Evolutionary conservation across 2,329 filamentous ascomycete genomes (phyloP), one percentile per base, ranked within the genome.

Genomic region (Knufia fluminis): DNA sequence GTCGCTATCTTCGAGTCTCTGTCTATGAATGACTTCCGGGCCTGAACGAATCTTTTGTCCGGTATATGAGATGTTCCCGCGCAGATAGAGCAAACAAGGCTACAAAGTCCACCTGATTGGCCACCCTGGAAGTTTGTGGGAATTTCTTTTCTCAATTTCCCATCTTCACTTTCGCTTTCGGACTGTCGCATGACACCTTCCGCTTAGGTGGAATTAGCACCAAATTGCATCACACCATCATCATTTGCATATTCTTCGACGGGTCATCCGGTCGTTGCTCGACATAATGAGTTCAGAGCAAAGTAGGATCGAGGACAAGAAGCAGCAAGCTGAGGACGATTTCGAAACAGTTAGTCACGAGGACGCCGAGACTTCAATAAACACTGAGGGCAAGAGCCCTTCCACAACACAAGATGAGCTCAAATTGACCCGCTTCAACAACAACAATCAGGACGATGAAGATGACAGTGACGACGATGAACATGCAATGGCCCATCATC

Each of bases 331-430:
- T 45, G 58, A 59, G 41, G 58, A 58, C 38, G 58, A 57, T 38
- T 59, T 58, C 31, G 51, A 57, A 24, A 55, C 53, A 39, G 55
- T 58, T 43, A 56, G 54, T 17, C 52, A 56, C 53, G 55, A 51
- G 44, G 58, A 57, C 46, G 49, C 54, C 50, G 54, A 57, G 43
- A 57, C 56, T 52, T 50, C 44, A 49, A 52, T 52, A n/a, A 36
- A 28, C 17, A 24, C 17, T 16, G 24, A 43, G 17, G 35, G 16
- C 38, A 32, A 22, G 48, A 59, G 26, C 50, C 31, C 19, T 26
- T 47, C 32, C 20, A 23, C 49, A 23, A 35, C 42, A 23, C 16
- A 49, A 41, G 48, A 52, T 2, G 46, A 51, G 8, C 45, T 55
- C 50, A 48, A 54, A 28, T 50, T 59, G n/a, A 54, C 55, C 8